Conservation (phyloP, 2,329 filamentous ascomycete species). For the Neodidymelliopsis sp. region DNA sequence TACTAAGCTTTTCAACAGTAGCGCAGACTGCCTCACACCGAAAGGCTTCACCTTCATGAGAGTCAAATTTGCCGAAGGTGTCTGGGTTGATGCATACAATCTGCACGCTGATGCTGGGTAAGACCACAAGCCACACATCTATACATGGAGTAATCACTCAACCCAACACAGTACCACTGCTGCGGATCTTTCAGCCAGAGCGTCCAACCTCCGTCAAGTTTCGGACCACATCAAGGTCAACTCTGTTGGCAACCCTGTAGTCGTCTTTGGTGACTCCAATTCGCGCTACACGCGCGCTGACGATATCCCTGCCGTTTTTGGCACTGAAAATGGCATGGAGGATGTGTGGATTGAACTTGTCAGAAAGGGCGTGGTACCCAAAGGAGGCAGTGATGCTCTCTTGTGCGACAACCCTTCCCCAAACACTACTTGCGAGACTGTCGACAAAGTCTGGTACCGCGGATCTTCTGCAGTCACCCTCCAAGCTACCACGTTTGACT, state of each 20-base stretch:
- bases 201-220: slow-evolving; percentile 66
- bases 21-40: slow-evolving; percentile 69
- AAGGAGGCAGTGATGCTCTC: slow-evolving; percentile 35
- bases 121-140: not conserved
- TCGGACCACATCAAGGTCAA: slow-evolving; percentile 63
- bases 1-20: too few relatives aligned
- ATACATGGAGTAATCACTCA: not conserved
- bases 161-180: slow-evolving; percentile 50
- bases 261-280: slow-evolving; percentile 72
- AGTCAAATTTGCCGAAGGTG: slow-evolving; percentile 58
- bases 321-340: slow-evolving; percentile 60
- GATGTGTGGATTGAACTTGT: slow-evolving; percentile 69
- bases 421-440: slow-evolving; percentile 65
- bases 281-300: slow-evolving; percentile 66
- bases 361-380: slow-evolving; percentile 28
- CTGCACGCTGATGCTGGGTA: slow-evolving; percentile 70
- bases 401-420: slow-evolving; percentile 66
- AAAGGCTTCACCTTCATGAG: slow-evolving; percentile 76
- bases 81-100: slow-evolving; percentile 71
- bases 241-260: slow-evolving; percentile 67
- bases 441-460: slow-evolving; percentile 72
- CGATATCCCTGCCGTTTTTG: slow-evolving; percentile 62
- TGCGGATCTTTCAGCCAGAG: slow-evolving; percentile 64
- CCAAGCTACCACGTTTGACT: slow-evolving; percentile 60
- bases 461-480: slow-evolving; percentile 58